These are phyloP conservation scores for Cynanchum wilfordii DNA, from an alignment of 257 asterid species.

Conservation along the genomic window DNA sequence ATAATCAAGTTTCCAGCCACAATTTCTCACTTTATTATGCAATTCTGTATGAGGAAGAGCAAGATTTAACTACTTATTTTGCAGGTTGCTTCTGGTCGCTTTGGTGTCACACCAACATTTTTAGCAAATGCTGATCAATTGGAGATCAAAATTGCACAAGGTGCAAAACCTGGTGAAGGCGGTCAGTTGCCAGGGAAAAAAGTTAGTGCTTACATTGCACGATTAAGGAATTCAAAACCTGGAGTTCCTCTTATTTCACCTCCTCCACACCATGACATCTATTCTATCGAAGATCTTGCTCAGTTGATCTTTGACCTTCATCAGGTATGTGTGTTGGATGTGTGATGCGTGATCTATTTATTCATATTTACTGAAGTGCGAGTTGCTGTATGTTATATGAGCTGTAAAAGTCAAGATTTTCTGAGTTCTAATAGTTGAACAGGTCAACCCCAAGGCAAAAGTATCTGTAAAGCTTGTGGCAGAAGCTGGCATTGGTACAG, in stretches of 20 bases:
- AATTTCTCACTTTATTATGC: neutral
- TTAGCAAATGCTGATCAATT: constrained; percentile 94
- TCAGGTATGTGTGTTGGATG: constrained; percentile 50
- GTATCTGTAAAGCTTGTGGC: constrained; percentile 97
- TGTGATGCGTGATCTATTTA: neutral
- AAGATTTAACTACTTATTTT: constrained; percentile 9
- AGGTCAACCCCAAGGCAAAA: constrained; percentile 96
- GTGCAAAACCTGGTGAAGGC: constrained; percentile 99
- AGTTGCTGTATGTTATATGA: neutral
- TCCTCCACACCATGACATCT: constrained; percentile 98
- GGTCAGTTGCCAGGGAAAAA: constrained; percentile 99
- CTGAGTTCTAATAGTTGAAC: constrained; percentile 19
- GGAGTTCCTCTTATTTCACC: constrained; percentile 99
- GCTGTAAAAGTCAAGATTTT: neutral
- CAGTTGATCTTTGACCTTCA: constrained; percentile 97
- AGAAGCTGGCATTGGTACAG: constrained; percentile 99
- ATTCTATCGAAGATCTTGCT: constrained; percentile 99
- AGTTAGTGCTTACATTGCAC: constrained; percentile 97
- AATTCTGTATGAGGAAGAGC: neutral
- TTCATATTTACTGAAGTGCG: neutral
- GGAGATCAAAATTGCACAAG: constrained; percentile 97
- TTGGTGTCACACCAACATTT: constrained; percentile 98
- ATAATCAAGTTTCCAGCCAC: neutral
- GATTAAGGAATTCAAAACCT: constrained; percentile 96
- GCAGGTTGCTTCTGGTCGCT: constrained; percentile 98